Evolutionary conservation across 371 early-diverging fungal species (phyloP).

Genomic region (Saksenaea oblongispora): DNA sequence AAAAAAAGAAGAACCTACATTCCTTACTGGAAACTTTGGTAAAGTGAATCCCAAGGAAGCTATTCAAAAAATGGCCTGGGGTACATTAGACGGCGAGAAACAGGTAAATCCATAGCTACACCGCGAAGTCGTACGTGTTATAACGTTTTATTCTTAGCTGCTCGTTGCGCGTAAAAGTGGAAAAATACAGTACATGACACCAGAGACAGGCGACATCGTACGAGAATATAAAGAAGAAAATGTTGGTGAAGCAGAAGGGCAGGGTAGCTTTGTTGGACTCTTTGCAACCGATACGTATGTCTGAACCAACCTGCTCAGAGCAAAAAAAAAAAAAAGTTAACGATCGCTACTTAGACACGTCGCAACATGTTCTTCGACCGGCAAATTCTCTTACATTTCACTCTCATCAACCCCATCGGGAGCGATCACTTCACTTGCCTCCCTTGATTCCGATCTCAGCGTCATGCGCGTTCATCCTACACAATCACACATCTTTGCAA

Average conservation of each 20-base stretch:
- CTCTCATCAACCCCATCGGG: slow-evolving; percentile 5
- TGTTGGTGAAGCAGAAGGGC: slow-evolving; percentile 34
- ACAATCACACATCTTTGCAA: slow-evolving; percentile 71
- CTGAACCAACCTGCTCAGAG: background rate
- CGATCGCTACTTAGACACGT: slow-evolving; percentile 20
- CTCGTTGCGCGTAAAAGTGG: slow-evolving; percentile 72
- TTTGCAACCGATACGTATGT: slow-evolving; percentile 53
- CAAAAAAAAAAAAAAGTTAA: background rate
- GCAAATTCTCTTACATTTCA: slow-evolving; percentile 35
- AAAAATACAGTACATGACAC: slow-evolving; percentile 52
- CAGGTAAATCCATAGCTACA: slow-evolving; percentile 27
- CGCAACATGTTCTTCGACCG: slow-evolving; percentile 36
- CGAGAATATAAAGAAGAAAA: slow-evolving; percentile 47
- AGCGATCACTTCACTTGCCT: slow-evolving; percentile 10
- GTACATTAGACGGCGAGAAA: slow-evolving; percentile 25
- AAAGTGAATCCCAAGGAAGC: slow-evolving; percentile 52
- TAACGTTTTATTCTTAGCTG: slow-evolving; percentile 24
- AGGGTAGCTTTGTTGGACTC: slow-evolving; percentile 64
- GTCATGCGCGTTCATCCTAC: slow-evolving; percentile 70
- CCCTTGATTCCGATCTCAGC: slow-evolving; percentile 26
- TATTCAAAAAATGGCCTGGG: slow-evolving; percentile 59
- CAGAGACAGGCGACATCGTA: slow-evolving; percentile 49
- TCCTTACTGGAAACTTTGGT: slow-evolving; percentile 49
- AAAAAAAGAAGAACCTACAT: slow-evolving; percentile 31
- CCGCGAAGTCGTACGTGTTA: background rate